Evolutionary conservation across 1,284 basidiomycete species (phyloP), one percentile per base, ranked within the genome.

Genomic region (Marasmius oreades): DNA sequence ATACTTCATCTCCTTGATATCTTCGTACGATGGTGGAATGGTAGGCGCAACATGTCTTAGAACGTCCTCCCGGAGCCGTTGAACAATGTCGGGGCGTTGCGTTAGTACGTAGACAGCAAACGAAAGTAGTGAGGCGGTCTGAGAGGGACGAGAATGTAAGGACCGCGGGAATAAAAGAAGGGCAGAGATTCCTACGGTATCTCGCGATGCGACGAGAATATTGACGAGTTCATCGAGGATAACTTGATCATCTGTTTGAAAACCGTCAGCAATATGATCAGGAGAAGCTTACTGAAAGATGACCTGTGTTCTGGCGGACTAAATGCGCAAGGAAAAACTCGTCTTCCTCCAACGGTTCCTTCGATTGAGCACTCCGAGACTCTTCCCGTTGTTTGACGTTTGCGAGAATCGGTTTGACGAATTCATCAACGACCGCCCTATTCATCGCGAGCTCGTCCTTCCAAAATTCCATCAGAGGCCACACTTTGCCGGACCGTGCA

Each of bases 1-100:
- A 60, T 78, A 81, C 56, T 71, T 77, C 70, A 80, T 75, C 1
- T 69, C 67, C 18, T 70, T 65, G 51, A 80, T 64, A 51, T 76
- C 69, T 26, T 76, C 74, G 46, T 69, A 72, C 0, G 70, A 71
- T 5, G 78, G 77, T 23, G 64, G 59, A 7, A 64, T 61, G 0
- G 57, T 67, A 0, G 66, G 59, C 0, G 73, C 74, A 42, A 77
- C 65, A 8, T 65, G 63, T 18, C 57, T 60, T 3, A 76, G 36
- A 45, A 79, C 69, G 55, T 80, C 79, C 31, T 69, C 66, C 20
- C 78, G 71, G 18, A 79, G 61, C 3, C 66, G 66, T 37, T 24
- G 50, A 5, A 76, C 59, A 16, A 75, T 64, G 1, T 66, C 52
- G 11, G 74, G 73, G 58, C 78, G 64, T 55, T 69, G 63, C 8